These are phyloP conservation scores for Trebouxia gelatinosa DNA, from an alignment of 163 green algal species.

Conservation along the genomic window DNA sequence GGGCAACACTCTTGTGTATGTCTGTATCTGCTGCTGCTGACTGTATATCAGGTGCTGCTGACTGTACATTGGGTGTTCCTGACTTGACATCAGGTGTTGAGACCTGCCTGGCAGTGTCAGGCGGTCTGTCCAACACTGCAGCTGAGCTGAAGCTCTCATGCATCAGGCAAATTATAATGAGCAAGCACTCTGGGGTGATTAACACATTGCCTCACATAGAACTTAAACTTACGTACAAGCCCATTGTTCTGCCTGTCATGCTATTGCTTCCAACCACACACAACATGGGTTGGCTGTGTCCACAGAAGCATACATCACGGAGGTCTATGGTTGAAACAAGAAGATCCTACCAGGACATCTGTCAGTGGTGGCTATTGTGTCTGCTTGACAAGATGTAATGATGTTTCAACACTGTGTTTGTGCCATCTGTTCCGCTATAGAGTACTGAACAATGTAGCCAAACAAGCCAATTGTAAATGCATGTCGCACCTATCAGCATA, in stretches of 20 bases:
- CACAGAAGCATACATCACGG: background rate
- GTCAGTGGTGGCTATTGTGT: no score
- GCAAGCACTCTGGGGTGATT: background rate
- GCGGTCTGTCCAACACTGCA: background rate
- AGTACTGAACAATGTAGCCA: background rate
- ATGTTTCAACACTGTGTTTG: background rate
- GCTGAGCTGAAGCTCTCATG: background rate
- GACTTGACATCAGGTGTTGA: no score
- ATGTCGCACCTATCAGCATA: constrained; percentile 48
- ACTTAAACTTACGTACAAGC: background rate
- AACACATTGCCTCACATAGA: background rate
- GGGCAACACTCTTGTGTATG: no score
- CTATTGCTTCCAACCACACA: no score
- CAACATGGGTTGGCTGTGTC: no score
- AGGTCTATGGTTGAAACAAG: background rate
- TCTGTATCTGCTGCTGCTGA: no score
- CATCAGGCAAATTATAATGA: background rate
- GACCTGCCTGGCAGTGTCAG: no score
- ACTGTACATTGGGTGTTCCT: no score
- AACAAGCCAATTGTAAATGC: background rate
- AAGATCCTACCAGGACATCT: background rate
- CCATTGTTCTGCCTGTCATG: background rate
- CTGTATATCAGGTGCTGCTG: no score
- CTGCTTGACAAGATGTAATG: background rate
- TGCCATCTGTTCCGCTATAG: background rate